phyloP scores from a whole-genome alignment of 257 asterid species.

The Nicotiana attenuata region DNA sequence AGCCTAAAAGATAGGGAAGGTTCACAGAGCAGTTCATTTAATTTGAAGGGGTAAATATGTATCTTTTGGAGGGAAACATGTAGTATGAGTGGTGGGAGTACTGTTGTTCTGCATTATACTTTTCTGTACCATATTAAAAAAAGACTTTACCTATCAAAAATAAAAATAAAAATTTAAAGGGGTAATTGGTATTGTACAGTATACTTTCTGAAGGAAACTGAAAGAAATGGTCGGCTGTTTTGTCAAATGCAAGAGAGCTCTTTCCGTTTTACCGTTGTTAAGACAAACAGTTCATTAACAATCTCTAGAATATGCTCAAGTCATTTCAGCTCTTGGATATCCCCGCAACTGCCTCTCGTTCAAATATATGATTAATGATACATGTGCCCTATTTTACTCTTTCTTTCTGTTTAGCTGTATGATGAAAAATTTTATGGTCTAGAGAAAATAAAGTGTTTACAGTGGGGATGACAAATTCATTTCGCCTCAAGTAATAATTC shows the following conservation, averaged over 20 bases:
- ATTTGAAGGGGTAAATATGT: background rate
- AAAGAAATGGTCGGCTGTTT: background rate
- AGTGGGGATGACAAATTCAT: background rate
- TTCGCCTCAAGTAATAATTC: background rate
- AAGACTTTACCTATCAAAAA: too few relatives aligned
- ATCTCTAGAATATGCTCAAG: background rate
- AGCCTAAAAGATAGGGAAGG: background rate
- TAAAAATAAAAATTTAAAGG: background rate
- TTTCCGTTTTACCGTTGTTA: background rate
- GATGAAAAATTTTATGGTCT: background rate
- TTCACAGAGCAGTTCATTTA: background rate
- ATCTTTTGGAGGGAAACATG: too few relatives aligned
- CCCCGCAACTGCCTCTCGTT: background rate
- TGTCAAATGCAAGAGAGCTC: background rate
- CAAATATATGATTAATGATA: background rate
- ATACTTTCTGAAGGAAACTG: background rate
- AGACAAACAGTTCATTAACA: background rate
- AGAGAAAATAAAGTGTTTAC: background rate
- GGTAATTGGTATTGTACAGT: background rate
- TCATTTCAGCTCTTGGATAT: background rate
- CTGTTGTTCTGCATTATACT: too few relatives aligned
- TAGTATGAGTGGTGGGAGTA: too few relatives aligned
- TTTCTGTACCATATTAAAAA: too few relatives aligned
- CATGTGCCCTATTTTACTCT: background rate
- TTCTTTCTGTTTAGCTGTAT: background rate